These are phyloP conservation scores for Parastagonospora avenae DNA, from an alignment of 2,329 filamentous ascomycete genomes.

Conservation along the genomic window DNA sequence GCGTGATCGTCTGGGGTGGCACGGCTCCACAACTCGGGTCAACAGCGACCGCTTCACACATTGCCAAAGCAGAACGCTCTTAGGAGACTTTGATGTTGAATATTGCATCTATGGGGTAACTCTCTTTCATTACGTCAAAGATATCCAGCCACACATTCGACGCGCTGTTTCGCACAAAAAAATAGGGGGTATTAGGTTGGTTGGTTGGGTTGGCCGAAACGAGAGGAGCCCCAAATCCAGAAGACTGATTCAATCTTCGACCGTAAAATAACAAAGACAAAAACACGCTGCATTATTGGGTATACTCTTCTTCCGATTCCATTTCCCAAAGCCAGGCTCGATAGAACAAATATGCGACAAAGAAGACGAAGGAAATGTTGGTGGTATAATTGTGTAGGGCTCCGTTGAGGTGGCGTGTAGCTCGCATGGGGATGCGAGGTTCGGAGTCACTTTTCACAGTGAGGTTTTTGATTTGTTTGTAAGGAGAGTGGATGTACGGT, in stretches of 20 bases:
- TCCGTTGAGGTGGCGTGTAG: conserved; percentile 45
- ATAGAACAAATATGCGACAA: background rate
- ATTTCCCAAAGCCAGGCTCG: background rate
- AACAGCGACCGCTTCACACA: too few species aligned
- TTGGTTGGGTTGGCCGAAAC: too few species aligned
- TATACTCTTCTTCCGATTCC: conserved; percentile 37
- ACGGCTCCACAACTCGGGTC: too few species aligned
- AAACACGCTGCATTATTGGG: conserved; percentile 39
- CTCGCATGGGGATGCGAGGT: conserved; percentile 41
- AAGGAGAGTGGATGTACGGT: conserved; percentile 29
- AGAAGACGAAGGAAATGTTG: conserved; percentile 25
- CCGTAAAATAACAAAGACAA: conserved; percentile 11
- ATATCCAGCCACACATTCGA: background rate
- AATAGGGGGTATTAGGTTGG: conserved; percentile 15
- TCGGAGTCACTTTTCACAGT: conserved; percentile 48
- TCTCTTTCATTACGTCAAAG: too few species aligned
- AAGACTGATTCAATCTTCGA: conserved; percentile 5
- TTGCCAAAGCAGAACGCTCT: too few species aligned
- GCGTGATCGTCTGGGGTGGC: background rate
- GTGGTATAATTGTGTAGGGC: conserved; percentile 16
- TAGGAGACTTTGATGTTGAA: too few species aligned
- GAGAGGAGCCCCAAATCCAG: too few species aligned
- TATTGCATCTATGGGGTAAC: too few species aligned
- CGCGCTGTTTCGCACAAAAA: background rate
- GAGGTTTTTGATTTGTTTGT: conserved; percentile 28